Evolutionary conservation across 2,329 filamentous ascomycete genomes (phyloP), one percentile per base, ranked within the genome.

Genomic region (Acephala macrosclerotiorum): DNA sequence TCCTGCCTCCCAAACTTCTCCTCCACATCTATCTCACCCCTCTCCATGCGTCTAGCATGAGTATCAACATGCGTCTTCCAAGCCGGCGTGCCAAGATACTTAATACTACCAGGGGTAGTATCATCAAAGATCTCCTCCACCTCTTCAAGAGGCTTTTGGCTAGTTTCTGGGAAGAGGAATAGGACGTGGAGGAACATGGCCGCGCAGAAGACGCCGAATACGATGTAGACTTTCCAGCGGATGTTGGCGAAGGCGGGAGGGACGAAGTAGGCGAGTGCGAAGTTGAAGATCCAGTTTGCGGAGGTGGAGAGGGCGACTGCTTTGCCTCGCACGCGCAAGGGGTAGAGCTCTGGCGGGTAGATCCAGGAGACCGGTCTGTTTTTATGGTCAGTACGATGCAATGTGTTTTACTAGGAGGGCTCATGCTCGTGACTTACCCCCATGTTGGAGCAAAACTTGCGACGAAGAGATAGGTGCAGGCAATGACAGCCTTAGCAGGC

Each of bases 381-480:
- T 4, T n/a, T 33, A 4, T 33, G 4, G 29, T 33, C 9, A 33
- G 29, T 33, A 33, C 9, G 4, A 9, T 33, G 29, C 4, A 33
- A 9, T 5, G 29, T 33, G 4, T 33, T 33, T 33, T 4, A 9
- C 4, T 33, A 9, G 29, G 29, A 33, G 29, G 29, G 29, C 4
- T n/a, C n/a, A 9, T 33, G 29, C 29, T 33, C n/a, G n/a, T 33
- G 4, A 9, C 1, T 33, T 33, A 33, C 29, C 83, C 84, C 83
- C 83, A 85, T 11, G 82, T 85, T 9, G 81, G 79, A 3, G 83
- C 83, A 64, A 79, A 85, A 0, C 80, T 80, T 0, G 86, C 86
- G 20, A 89, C 86, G 62, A 89, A 87, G 40, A 87, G 84, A 68
- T 91, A 92, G 0, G 88, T 90, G 70, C 84, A 88, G 1, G 88